Percentiles rank a stretch among this genome's conserved stretches.
phyloP scores from a whole-genome alignment of 2,329 filamentous ascomycete genomes.

The Penicillium sp. region DNA sequence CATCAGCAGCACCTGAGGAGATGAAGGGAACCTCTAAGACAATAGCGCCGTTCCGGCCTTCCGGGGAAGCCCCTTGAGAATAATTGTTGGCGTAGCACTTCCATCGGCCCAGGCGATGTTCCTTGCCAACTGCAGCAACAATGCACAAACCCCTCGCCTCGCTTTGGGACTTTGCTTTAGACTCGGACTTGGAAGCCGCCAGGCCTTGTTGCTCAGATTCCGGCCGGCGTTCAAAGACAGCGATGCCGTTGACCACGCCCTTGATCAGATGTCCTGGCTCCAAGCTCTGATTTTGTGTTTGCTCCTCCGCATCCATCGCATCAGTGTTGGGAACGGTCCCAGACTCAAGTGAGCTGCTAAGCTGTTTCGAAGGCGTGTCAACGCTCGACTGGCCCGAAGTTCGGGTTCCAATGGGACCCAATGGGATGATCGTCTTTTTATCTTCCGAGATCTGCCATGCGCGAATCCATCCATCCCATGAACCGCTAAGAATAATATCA shows the following conservation, averaged over 20 bases:
- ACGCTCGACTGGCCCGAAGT: constrained; percentile 18
- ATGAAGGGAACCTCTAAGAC: constrained; percentile 76
- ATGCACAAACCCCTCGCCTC: constrained; percentile 70
- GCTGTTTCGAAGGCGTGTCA: constrained; percentile 37
- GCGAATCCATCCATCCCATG: constrained; percentile 88
- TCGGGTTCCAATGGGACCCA: constrained; percentile 66
- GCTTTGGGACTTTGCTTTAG: constrained; percentile 45
- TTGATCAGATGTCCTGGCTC: constrained; percentile 53
- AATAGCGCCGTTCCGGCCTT: constrained; percentile 79
- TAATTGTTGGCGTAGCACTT: constrained; percentile 53
- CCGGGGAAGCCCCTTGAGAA: constrained; percentile 34
- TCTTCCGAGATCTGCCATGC: constrained; percentile 86
- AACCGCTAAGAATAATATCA: constrained; percentile 86
- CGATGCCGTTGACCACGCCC: constrained; percentile 87
- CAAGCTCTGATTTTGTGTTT: constrained; percentile 22
- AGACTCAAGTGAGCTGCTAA: constrained; percentile 38
- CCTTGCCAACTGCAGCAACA: constrained; percentile 82
- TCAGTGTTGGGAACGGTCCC: constrained; percentile 34
- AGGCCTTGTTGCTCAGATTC: constrained; percentile 33
- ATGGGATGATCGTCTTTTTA: constrained; percentile 73
- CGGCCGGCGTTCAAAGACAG: constrained; percentile 77
- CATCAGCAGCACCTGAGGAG: constrained; percentile 21
- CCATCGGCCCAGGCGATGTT: constrained; percentile 86
- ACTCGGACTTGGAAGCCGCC: constrained; percentile 19
- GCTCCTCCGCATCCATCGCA: constrained; percentile 26